Base-by-base conservation (phyloP, 345 rosid genomes). In the Cardiospermum halicacabum region DNA sequence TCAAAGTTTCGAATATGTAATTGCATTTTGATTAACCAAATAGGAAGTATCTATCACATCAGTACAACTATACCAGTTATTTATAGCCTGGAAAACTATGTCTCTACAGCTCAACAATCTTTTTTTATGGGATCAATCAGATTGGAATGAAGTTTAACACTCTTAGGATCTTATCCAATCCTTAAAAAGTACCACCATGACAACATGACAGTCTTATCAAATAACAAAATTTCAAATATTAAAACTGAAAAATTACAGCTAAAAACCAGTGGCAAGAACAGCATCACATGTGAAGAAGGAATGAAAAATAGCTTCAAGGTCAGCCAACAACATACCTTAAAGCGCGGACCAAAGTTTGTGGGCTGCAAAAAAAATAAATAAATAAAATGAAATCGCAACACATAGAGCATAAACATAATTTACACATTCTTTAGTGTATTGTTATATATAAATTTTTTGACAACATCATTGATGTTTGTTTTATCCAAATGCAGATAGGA, bases 291-390 rank as follows among this genome's bases (percentile, higher is more conserved):
- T 31, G 58, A 10, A 28, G 18, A 37, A 10, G 26, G 26, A 7
- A n/a, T n/a, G n/a, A n/a, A 62, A 1, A 45, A 30, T 56, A 19
- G 24, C 64, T 25, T 15, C 40, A 42, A 43, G 42, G 61, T 28
- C 60, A 21, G 34, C 25, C 40, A 19, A 22, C 64, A 68, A 69
- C 80, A 72, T 81, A 94, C 99, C 99, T 94, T 69, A 94, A 72
- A 69, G 96, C 95, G 78, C 97, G 99, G 67, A 94, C 99, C 81
- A 94, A 75, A 18, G 97, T 94, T 77, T 91, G 97, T 60, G 99
- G 97, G 80, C 99, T 94, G 87, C 91, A 84, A 74, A 71, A 74
- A 8, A 58, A 34, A 58, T 60, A 30, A 43, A 80, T 51, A 54
- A 13, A 65, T 26, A 43, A 78, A 15, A 57, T 45, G n/a, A n/a